These are phyloP conservation scores for Alternaria rosae DNA, from an alignment of 2,329 filamentous ascomycete species.

Conservation along the genomic window DNA sequence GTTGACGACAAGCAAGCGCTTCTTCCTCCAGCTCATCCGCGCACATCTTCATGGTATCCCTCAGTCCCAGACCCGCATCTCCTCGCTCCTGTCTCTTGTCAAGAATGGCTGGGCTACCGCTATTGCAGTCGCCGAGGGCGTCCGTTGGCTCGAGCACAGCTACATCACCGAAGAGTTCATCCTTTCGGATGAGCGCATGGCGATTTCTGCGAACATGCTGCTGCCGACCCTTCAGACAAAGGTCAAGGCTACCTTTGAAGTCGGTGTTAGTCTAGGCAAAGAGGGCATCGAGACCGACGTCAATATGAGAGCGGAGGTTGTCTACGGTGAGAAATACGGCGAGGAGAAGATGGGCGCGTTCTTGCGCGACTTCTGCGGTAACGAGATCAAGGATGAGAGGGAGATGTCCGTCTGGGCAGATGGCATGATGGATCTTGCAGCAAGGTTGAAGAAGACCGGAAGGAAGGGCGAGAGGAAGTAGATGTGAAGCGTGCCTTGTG, in stretches of 20 bases:
- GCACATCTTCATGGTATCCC: slow-evolving; percentile 70
- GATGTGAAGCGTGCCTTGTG: background rate
- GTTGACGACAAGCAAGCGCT: slow-evolving; percentile 72
- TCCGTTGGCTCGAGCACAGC: slow-evolving; percentile 67
- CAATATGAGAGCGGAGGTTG: slow-evolving; percentile 65
- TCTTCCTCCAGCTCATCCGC: slow-evolving; percentile 76
- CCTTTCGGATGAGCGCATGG: slow-evolving; percentile 70
- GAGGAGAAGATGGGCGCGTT: slow-evolving; percentile 78
- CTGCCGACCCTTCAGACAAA: slow-evolving; percentile 72
- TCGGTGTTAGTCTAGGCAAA: slow-evolving; percentile 57
- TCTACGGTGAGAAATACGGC: slow-evolving; percentile 82
- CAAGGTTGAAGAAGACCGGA: slow-evolving; percentile 54
- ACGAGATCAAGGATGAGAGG: slow-evolving; percentile 29
- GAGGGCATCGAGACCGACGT: slow-evolving; percentile 63
- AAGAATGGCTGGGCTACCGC: slow-evolving; percentile 72
- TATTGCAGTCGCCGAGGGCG: slow-evolving; percentile 64
- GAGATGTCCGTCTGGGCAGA: slow-evolving; percentile 53
- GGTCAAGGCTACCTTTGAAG: slow-evolving; percentile 67
- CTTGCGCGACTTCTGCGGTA: slow-evolving; percentile 62
- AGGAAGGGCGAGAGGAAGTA: slow-evolving; percentile 52
- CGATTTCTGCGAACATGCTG: slow-evolving; percentile 68
- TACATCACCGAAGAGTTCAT: slow-evolving; percentile 71
- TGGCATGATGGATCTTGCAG: slow-evolving; percentile 54
- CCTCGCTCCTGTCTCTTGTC: slow-evolving; percentile 66
- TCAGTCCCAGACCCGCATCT: slow-evolving; percentile 65